These are phyloP conservation scores for Agapanthus africanus DNA, from an alignment of 106 monocot genomes.

Conservation along the genomic window DNA sequence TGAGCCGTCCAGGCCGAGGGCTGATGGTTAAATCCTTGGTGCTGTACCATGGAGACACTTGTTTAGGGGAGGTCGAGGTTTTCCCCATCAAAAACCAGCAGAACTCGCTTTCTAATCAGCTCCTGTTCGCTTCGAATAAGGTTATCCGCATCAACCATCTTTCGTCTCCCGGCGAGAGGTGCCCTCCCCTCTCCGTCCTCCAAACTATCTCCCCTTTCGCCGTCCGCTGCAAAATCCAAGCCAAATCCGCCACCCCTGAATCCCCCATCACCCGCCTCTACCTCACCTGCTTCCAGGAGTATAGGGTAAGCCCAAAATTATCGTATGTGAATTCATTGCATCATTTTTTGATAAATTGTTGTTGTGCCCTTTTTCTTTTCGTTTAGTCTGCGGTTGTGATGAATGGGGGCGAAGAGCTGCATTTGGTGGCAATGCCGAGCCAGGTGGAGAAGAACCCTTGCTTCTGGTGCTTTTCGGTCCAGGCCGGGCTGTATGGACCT, in stretches of 20 bases:
- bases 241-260: slow-evolving; percentile 23
- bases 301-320: no score
- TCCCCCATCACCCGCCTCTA: slow-evolving; percentile 49
- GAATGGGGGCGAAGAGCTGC: slow-evolving; percentile 60
- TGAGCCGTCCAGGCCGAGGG: slow-evolving; percentile 2
- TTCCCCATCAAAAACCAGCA: slow-evolving; percentile 18
- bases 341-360: no score
- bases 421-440: slow-evolving; percentile 82
- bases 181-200: slow-evolving; percentile 57
- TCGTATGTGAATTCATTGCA: no score
- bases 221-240: slow-evolving; percentile 52
- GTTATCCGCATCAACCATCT: slow-evolving; percentile 42
- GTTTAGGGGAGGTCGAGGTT: slow-evolving; percentile 52
- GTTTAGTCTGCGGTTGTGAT: slow-evolving; percentile 67
- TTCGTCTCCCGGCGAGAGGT: slow-evolving; percentile 52
- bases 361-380: background rate
- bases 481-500: slow-evolving; percentile 48
- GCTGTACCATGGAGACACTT: slow-evolving; percentile 45
- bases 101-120: background rate
- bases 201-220: slow-evolving; percentile 65
- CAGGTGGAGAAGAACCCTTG: slow-evolving; percentile 54
- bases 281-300: slow-evolving; percentile 49
- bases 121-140: slow-evolving; percentile 1
- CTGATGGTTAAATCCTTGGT: slow-evolving; percentile 9
- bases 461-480: slow-evolving; percentile 82